These are phyloP conservation scores for Aspergillus hortae DNA, from an alignment of 2,329 filamentous ascomycete genomes.

Conservation along the genomic window DNA sequence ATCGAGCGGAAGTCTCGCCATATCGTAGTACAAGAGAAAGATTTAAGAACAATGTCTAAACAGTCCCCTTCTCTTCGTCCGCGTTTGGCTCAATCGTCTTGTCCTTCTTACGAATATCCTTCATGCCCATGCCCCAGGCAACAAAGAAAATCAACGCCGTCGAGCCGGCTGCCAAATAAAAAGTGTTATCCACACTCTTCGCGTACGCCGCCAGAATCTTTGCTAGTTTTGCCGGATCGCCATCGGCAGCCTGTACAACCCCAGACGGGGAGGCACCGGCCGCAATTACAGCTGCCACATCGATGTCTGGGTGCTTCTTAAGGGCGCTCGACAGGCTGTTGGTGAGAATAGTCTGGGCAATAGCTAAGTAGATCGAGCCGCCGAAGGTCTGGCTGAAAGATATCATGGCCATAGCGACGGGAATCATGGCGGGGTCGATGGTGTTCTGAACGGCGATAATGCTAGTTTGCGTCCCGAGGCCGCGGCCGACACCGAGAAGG, in stretches of 20 bases:
- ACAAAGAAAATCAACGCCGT: slow-evolving; percentile 12
- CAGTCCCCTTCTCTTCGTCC: neutral
- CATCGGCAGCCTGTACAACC: slow-evolving; percentile 29
- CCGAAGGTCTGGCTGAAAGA: slow-evolving; percentile 42
- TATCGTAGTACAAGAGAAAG: too few species aligned
- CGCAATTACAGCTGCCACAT: slow-evolving; percentile 34
- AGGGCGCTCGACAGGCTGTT: slow-evolving; percentile 36
- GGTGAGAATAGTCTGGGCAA: slow-evolving; percentile 50
- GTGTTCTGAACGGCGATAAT: slow-evolving; percentile 41
- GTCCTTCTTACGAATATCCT: slow-evolving; percentile 18
- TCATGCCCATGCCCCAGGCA: slow-evolving; percentile 27
- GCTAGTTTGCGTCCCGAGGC: slow-evolving; percentile 26
- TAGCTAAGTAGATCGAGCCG: slow-evolving; percentile 50
- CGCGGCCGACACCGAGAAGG: slow-evolving; percentile 43
- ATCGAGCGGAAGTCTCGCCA: too few species aligned
- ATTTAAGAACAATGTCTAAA: too few species aligned
- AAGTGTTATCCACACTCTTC: slow-evolving; percentile 20
- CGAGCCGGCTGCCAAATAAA: slow-evolving; percentile 21
- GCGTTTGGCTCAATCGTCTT: neutral
- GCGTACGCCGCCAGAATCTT: slow-evolving; percentile 33
- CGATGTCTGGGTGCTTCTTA: slow-evolving; percentile 29
- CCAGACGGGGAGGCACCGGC: slow-evolving; percentile 45
- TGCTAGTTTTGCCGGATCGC: slow-evolving; percentile 17
- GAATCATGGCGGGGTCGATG: slow-evolving; percentile 32
- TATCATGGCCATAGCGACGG: slow-evolving; percentile 39